These are phyloP conservation scores for Parastagonospora nodorum DNA, from an alignment of 2,329 filamentous ascomycete genomes.

Conservation along the genomic window DNA sequence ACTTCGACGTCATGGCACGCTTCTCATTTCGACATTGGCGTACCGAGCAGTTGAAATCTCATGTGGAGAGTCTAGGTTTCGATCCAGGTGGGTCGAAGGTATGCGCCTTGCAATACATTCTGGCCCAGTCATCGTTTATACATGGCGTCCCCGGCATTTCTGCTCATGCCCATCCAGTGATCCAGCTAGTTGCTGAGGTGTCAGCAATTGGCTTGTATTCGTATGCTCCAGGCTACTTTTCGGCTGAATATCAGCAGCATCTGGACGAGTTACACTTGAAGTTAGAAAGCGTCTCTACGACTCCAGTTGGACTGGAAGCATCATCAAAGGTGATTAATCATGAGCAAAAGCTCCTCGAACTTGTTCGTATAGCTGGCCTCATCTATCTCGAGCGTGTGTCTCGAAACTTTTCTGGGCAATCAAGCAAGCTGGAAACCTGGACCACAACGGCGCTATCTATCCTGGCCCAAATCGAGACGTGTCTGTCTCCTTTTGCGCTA, in stretches of 20 bases:
- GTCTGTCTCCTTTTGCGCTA: slow-evolving; percentile 24
- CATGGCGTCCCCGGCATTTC: neutral
- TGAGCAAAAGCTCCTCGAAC: neutral
- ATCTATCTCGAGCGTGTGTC: slow-evolving; percentile 16
- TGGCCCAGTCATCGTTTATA: slow-evolving; percentile 2
- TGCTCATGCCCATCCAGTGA: slow-evolving; percentile 5
- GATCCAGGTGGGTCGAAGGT: neutral
- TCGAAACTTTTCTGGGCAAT: slow-evolving; percentile 5
- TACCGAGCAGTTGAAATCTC: slow-evolving; percentile 7
- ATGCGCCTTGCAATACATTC: slow-evolving; percentile 4
- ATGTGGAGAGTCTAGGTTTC: slow-evolving; percentile 6
- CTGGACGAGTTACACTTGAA: neutral
- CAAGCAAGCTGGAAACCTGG: neutral
- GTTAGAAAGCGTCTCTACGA: neutral
- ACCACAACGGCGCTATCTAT: slow-evolving; percentile 3
- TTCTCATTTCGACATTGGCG: slow-evolving; percentile 16
- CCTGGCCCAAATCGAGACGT: slow-evolving; percentile 18
- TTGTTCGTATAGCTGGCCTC: slow-evolving; percentile 10
- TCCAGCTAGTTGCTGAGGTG: slow-evolving; percentile 2
- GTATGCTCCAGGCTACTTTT: slow-evolving; percentile 1
- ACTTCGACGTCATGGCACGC: slow-evolving; percentile 11
- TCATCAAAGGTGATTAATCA: neutral
- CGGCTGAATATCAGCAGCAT: slow-evolving; percentile 1
- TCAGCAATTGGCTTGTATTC: slow-evolving; percentile 1
- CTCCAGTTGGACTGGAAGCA: neutral